Evolutionary conservation across 2,329 filamentous ascomycete genomes (phyloP).

Genomic region (Moelleriella libera): DNA sequence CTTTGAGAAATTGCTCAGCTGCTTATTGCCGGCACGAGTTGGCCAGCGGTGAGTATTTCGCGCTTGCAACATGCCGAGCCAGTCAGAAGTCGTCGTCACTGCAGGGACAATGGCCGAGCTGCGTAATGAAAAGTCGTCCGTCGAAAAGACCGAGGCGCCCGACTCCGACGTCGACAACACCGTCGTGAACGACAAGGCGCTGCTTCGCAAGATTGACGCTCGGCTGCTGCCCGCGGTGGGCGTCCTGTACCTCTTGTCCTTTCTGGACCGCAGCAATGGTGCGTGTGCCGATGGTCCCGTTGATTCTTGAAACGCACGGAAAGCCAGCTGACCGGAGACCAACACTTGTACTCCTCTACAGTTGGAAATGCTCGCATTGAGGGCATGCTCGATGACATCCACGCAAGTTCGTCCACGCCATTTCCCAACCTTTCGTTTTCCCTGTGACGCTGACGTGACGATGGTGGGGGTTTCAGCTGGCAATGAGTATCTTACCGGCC

Average conservation of each 20-base stretch:
- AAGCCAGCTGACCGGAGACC: background rate
- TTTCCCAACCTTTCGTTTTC: too few relatives aligned
- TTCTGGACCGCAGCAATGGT: constrained; percentile 28
- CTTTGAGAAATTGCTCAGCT: too few relatives aligned
- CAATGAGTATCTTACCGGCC: background rate
- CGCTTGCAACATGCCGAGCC: background rate
- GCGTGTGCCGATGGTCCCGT: background rate
- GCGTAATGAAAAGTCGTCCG: background rate
- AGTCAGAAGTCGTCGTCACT: background rate
- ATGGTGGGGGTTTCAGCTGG: background rate
- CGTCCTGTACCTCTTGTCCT: constrained; percentile 39
- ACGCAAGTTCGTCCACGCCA: background rate
- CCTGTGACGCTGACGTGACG: background rate
- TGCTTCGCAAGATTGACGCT: constrained; percentile 42
- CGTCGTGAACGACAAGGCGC: constrained; percentile 1
- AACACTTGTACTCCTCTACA: background rate
- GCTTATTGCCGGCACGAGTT: too few relatives aligned
- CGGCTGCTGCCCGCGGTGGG: constrained; percentile 39
- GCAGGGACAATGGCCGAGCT: background rate
- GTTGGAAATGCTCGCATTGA: background rate
- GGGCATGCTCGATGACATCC: background rate
- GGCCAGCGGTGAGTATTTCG: too few relatives aligned
- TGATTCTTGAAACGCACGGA: background rate
- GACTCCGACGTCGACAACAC: background rate
- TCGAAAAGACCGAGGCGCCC: background rate